Evolutionary conservation across 1,284 basidiomycete species (phyloP), one percentile per base, ranked within the genome.

Genomic region (Boletellus deceptivus): DNA sequence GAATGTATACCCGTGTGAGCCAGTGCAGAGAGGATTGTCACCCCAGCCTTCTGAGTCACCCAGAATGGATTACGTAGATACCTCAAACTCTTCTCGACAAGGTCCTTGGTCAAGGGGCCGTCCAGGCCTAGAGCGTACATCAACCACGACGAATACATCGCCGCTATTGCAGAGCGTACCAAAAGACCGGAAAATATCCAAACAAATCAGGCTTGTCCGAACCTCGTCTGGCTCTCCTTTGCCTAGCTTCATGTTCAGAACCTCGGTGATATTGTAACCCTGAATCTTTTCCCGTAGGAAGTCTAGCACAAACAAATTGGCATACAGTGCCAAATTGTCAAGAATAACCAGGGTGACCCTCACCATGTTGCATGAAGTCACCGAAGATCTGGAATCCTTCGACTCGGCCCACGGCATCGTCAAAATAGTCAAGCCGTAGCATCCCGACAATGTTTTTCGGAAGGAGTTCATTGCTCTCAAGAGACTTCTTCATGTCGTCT

Each of bases 131-230:
- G 3, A 1, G 6, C 13, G 17, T 11, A 33, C 14, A 22, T 57
- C 6, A 53, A 31, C 5, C 25, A 25, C 22, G 25, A n/a, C 25
- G 20, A 18, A 35, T 8, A 29, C 10, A 20, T 6, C 3, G 17
- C 29, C 33, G 24, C 22, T 5, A 22, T 43, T 5, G 14, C 1
- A 16, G 37, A 1, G 29, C 53, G 5, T 34, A 64, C 61, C 48
- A 33, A 51, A 56, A 13, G 57, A 51, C 1, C 42, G 55, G 35
- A 63, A 51, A 34, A 65, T 65, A 3, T 62, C 48, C 49, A 63
- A 43, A 16, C 51, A 60, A 24, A 67, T 49, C 7, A 67, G 18
- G 46, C 61, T 49, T 0, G 55, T 67, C 40, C 64, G 50, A n/a
- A 48, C 47, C 29, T 67, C 53, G 6, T 55, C 55, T 5, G 43